A percentile compares a stretch with the other conserved stretches of the same genome.
phyloP scores from a whole-genome alignment of 2,329 filamentous ascomycete species.

The Pseudocercospora cruenta region DNA sequence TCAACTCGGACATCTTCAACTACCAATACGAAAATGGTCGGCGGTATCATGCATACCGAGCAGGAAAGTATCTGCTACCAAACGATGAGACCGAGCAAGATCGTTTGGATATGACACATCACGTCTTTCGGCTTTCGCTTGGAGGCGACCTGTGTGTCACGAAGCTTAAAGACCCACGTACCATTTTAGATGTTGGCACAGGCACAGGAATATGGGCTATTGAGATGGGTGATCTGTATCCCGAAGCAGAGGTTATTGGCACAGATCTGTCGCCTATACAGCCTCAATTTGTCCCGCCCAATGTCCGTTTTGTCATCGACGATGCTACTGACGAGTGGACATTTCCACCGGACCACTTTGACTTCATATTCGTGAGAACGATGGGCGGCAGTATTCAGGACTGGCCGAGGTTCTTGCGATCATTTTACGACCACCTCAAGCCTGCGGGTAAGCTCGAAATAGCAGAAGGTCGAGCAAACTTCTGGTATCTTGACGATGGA shows the following conservation, averaged over 20 bases:
- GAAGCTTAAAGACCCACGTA: constrained; percentile 24
- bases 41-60: constrained; percentile 37
- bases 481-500: constrained; percentile 12
- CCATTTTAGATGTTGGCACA: constrained; percentile 50
- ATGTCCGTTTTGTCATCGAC: constrained; percentile 50
- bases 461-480: constrained; percentile 13
- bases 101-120: constrained; percentile 48
- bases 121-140: constrained; percentile 43
- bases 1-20: constrained; percentile 16
- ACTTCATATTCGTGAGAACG: constrained; percentile 51
- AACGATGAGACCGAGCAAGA: constrained; percentile 38
- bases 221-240: constrained; percentile 38
- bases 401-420: constrained; percentile 37
- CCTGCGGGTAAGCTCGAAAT: constrained; percentile 20
- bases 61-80: constrained; percentile 40
- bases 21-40: constrained; percentile 41
- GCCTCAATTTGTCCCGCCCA: constrained; percentile 36
- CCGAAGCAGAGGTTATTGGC: constrained; percentile 40
- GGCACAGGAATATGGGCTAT: constrained; percentile 49
- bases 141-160: constrained; percentile 17
- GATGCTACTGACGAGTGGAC: constrained; percentile 46
- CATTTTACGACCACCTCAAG: constrained; percentile 12
- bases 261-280: constrained; percentile 43
- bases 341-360: constrained; percentile 44
- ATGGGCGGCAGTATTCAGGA: constrained; percentile 51